Evolutionary conservation across 73 alveolate genomes (phyloP).

Genomic region (Paramecium tetraurelia): DNA sequence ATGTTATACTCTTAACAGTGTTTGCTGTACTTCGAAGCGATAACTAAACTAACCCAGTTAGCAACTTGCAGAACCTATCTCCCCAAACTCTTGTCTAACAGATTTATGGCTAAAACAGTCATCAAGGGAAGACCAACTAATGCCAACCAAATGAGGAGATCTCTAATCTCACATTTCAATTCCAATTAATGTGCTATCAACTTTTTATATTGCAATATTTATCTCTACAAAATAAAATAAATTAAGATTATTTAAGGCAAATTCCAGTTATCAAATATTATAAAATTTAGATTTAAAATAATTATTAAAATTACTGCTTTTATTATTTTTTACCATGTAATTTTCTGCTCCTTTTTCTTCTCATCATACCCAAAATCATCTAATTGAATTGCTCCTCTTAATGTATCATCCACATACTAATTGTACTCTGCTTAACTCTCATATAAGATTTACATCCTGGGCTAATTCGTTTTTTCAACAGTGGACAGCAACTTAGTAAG

Average conservation of each 20-base stretch:
- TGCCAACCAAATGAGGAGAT: not conserved
- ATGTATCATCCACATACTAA: not conserved
- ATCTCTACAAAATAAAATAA: not conserved
- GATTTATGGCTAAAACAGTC: not conserved
- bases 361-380: not conserved
- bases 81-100: not conserved
- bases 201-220: not conserved
- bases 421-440: not conserved
- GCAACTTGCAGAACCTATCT: not conserved
- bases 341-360: not conserved
- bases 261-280: not conserved
- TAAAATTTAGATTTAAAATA: not conserved
- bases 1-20: not conserved
- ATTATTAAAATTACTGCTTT: not conserved
- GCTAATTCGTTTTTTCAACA: not conserved
- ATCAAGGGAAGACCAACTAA: not conserved
- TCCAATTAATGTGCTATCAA: not conserved
- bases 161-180: not conserved
- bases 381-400: not conserved
- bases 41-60: not conserved
- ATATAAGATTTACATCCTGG: not conserved
- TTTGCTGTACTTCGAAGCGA: not conserved
- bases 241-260: not conserved
- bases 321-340: not conserved
- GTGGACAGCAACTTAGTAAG: not conserved